These are phyloP conservation scores for Kluyveromyces lactis DNA, from an alignment of 805 yeast genomes.

Conservation along the genomic window DNA sequence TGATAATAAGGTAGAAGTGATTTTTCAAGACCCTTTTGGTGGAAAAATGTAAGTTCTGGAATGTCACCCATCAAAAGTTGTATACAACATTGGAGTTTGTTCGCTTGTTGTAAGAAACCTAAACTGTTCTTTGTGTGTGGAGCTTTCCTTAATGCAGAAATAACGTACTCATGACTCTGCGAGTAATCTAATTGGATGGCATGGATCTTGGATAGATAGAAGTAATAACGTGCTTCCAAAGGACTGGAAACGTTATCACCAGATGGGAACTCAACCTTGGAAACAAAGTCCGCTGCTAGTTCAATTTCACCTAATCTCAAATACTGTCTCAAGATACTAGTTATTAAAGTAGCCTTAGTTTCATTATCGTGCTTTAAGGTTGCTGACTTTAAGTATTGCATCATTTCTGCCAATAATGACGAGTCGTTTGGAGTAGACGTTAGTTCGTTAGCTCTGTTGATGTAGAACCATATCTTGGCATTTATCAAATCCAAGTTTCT, in stretches of 20 bases:
- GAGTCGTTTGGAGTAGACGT: slow-evolving; percentile 32
- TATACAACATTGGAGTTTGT: slow-evolving; percentile 78
- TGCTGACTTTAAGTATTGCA: slow-evolving; percentile 75
- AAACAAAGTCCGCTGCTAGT: slow-evolving; percentile 83
- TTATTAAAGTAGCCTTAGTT: slow-evolving; percentile 79
- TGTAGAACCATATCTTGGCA: slow-evolving; percentile 91
- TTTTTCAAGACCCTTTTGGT: slow-evolving; percentile 49
- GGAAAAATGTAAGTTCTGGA: slow-evolving; percentile 80
- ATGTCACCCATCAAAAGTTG: slow-evolving; percentile 95
- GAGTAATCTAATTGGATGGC: slow-evolving; percentile 92
- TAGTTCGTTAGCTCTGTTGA: slow-evolving; percentile 69
- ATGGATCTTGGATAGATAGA: slow-evolving; percentile 81
- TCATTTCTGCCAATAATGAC: slow-evolving; percentile 57
- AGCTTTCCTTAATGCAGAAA: slow-evolving; percentile 93
- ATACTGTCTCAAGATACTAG: slow-evolving; percentile 77
- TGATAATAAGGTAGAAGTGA: slow-evolving; percentile 75
- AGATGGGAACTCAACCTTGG: slow-evolving; percentile 77
- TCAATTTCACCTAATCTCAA: slow-evolving; percentile 69
- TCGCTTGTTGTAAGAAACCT: slow-evolving; percentile 85
- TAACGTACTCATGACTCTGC: slow-evolving; percentile 78
- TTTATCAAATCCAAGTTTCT: slow-evolving; percentile 78
- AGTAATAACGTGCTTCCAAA: slow-evolving; percentile 83
- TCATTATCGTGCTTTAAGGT: slow-evolving; percentile 88
- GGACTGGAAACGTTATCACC: slow-evolving; percentile 68
- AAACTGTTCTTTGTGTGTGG: slow-evolving; percentile 80